Conservation (phyloP, 306 rosid genomes). For the Cucurbita ficifolia region DNA sequence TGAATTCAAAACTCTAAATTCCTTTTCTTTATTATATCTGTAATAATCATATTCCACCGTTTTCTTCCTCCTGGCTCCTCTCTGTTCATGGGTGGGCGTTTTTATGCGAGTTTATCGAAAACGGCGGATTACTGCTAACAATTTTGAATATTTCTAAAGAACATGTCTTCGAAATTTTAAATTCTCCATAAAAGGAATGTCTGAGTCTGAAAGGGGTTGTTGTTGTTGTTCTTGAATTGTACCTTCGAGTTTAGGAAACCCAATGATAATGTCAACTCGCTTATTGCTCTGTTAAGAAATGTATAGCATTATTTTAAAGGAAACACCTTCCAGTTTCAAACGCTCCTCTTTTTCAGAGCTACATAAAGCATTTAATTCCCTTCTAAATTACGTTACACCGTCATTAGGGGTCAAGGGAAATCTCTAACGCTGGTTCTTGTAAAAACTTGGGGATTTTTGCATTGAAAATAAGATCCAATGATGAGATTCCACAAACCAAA, state of each 20-base stretch:
- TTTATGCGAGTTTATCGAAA: too few species aligned
- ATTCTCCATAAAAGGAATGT: slow-evolving; percentile 1
- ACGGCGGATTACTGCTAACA: too few species aligned
- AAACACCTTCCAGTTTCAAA: background rate
- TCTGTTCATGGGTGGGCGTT: too few species aligned
- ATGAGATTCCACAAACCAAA: background rate
- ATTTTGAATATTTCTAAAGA: background rate
- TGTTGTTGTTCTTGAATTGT: background rate
- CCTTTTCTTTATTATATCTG: background rate
- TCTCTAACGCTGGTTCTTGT: background rate
- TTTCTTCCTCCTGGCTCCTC: background rate
- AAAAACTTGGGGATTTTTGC: background rate
- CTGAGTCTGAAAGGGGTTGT: slow-evolving; percentile 9
- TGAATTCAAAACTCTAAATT: background rate
- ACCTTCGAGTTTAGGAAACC: background rate
- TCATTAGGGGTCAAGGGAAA: background rate
- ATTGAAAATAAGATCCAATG: background rate
- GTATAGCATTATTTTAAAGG: background rate
- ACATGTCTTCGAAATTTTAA: background rate
- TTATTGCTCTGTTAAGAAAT: background rate
- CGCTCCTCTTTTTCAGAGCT: slow-evolving; percentile 6
- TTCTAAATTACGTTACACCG: slow-evolving; percentile 7
- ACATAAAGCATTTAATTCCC: slow-evolving; percentile 2
- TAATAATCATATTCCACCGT: background rate
- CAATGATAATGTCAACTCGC: background rate